Conservation (phyloP, 176 grass and related monocot species). For the Themeda triandra region DNA sequence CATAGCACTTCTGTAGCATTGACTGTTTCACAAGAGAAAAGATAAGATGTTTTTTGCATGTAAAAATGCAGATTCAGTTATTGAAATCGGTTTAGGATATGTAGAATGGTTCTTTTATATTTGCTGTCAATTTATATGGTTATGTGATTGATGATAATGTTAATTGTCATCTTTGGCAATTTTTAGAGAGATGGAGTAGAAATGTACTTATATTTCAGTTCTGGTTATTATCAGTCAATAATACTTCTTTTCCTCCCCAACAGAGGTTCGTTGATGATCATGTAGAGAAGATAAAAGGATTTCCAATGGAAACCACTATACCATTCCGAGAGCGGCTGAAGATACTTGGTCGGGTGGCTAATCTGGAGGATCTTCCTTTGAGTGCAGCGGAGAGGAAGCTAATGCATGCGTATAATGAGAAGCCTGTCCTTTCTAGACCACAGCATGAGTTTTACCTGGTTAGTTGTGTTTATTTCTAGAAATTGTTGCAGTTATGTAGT, state of each 20-base stretch:
- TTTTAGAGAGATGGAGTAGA: neutral
- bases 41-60: neutral
- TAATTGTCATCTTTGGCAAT: neutral
- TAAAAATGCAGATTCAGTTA: neutral
- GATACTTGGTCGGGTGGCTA: slow-evolving; percentile 85
- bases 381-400: slow-evolving; percentile 86
- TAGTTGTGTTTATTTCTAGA: slow-evolving; percentile 19
- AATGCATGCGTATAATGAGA: slow-evolving; percentile 97
- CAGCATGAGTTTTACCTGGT: slow-evolving; percentile 94
- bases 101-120: neutral
- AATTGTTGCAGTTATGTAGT: neutral
- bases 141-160: neutral
- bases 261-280: slow-evolving; percentile 88
- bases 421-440: slow-evolving; percentile 92
- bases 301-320: slow-evolving; percentile 69
- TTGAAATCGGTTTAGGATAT: neutral
- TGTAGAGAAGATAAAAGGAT: slow-evolving; percentile 73
- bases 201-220: neutral
- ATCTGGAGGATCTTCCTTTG: slow-evolving; percentile 94
- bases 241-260: slow-evolving; percentile 14
- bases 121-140: neutral
- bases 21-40: neutral
- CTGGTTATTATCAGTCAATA: slow-evolving; percentile 5
- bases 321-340: slow-evolving; percentile 91
- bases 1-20: neutral